Conservation (phyloP, 345 rosid species). For the Microcos paniculata region DNA sequence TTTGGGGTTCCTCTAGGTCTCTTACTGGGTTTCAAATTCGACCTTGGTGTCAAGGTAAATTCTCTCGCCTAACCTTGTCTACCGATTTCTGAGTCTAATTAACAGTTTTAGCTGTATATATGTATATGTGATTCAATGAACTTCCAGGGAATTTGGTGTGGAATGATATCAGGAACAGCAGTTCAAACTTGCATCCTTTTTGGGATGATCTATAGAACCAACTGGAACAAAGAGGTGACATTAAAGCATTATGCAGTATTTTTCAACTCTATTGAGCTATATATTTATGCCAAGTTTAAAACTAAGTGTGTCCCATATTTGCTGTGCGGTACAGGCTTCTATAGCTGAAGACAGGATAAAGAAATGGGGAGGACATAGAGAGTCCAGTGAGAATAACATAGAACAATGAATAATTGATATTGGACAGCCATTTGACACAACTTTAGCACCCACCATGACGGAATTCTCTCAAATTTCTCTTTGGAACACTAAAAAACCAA, state of each 20-base stretch:
- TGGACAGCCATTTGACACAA: not conserved
- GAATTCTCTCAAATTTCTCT: too few species aligned
- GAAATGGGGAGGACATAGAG: constrained; percentile 58
- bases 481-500: too few species aligned
- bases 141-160: constrained; percentile 66
- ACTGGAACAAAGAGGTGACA: constrained; percentile 63
- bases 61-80: too few species aligned
- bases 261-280: too few species aligned
- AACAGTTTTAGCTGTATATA: too few species aligned
- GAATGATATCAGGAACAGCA: constrained; percentile 61
- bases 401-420: not conserved
- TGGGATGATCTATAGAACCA: constrained; percentile 56
- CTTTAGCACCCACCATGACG: too few species aligned
- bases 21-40: constrained; percentile 49
- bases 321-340: constrained; percentile 48
- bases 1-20: constrained; percentile 67
- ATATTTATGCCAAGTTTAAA: not conserved
- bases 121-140: too few species aligned
- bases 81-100: too few species aligned
- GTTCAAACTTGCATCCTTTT: constrained; percentile 51
- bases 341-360: constrained; percentile 60
- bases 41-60: constrained; percentile 47
- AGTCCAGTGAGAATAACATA: not conserved
- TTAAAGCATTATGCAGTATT: too few species aligned
- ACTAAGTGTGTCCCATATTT: too few species aligned